Conservation (phyloP, 495 filamentous ascomycete species). For the Penicillium cosmopolitanum region DNA sequence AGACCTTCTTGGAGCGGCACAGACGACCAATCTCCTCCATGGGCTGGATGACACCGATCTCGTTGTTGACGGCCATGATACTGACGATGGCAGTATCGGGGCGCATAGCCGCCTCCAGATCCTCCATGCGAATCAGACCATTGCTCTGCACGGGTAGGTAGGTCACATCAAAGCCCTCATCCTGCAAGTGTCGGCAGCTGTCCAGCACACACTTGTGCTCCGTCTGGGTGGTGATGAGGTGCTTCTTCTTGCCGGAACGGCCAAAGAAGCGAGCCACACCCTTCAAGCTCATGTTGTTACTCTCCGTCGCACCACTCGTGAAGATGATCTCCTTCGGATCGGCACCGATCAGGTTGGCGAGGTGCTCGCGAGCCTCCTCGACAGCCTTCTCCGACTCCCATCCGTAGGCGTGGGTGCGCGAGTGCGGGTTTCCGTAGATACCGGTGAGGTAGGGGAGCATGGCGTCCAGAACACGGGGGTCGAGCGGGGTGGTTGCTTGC, state of each 20-base stretch:
- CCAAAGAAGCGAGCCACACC: constrained; percentile 95
- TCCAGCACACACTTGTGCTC: constrained; percentile 99
- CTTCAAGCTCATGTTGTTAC: constrained; percentile 99
- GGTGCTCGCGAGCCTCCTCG: constrained; percentile 79
- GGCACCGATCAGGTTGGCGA: constrained; percentile 87
- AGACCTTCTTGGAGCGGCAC: constrained; percentile 88
- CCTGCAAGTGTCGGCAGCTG: constrained; percentile 93
- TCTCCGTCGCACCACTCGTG: constrained; percentile 96
- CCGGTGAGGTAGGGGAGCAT: constrained; percentile 96
- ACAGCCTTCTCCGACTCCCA: constrained; percentile 97
- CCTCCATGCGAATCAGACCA: constrained; percentile 80
- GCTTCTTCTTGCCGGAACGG: constrained; percentile 92
- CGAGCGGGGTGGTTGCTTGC: constrained; percentile 97
- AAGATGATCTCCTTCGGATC: constrained; percentile 98
- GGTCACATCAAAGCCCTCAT: constrained; percentile 94
- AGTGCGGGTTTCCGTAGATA: constrained; percentile 96
- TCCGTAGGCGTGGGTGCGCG: constrained; percentile 95
- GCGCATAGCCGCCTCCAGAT: constrained; percentile 87
- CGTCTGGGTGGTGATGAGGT: constrained; percentile 95
- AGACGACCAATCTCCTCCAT: constrained; percentile 90
- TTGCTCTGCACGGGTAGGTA: constrained; percentile 88
- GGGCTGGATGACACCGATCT: constrained; percentile 97
- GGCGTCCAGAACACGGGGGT: constrained; percentile 91
- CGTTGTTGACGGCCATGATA: constrained; percentile 99
- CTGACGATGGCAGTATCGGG: constrained; percentile 91